Percentiles rank a stretch among this genome's conserved stretches.
These are phyloP conservation scores for Pythium aquatile DNA, from an alignment of 352 stramenopile genomes.

Conservation along the genomic window DNA sequence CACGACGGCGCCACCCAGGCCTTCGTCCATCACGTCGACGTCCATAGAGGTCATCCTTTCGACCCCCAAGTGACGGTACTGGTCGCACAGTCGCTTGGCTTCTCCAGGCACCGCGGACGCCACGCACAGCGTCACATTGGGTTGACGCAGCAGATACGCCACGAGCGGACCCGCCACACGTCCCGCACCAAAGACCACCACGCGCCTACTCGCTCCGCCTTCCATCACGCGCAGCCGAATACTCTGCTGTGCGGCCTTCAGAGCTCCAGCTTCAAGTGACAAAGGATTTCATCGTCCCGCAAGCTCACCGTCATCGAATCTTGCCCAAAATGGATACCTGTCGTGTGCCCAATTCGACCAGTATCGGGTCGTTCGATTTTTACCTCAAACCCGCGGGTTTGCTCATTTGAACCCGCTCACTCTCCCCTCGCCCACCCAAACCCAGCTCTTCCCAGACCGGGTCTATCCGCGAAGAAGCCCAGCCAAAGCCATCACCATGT, in stretches of 20 bases:
- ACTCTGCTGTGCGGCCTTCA: too few relatives aligned
- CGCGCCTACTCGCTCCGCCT: constrained; percentile 4
- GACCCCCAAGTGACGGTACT: constrained; percentile 19
- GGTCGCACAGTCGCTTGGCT: constrained; percentile 28
- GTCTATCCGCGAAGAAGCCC: background rate
- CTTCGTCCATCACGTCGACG: constrained; percentile 29
- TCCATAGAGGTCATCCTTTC: constrained; percentile 17
- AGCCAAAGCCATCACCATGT: background rate
- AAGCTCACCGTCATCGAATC: constrained; percentile 3
- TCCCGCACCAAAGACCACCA: constrained; percentile 52
- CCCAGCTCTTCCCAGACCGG: background rate
- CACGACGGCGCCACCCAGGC: constrained; percentile 5
- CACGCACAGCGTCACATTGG: constrained; percentile 27
- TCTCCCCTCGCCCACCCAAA: background rate
- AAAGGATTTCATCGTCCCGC: background rate
- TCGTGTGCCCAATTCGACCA: background rate
- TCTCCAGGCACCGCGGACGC: constrained; percentile 30
- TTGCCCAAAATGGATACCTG: background rate
- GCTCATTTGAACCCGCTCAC: background rate
- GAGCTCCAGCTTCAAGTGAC: background rate
- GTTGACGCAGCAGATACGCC: constrained; percentile 34
- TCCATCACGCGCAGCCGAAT: background rate
- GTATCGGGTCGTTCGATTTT: background rate
- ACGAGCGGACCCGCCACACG: constrained; percentile 41
- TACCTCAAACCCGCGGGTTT: constrained; percentile 6